Evolutionary conservation across 2,329 filamentous ascomycete genomes (phyloP).

Genomic region (Cryphonectria parasitica): DNA sequence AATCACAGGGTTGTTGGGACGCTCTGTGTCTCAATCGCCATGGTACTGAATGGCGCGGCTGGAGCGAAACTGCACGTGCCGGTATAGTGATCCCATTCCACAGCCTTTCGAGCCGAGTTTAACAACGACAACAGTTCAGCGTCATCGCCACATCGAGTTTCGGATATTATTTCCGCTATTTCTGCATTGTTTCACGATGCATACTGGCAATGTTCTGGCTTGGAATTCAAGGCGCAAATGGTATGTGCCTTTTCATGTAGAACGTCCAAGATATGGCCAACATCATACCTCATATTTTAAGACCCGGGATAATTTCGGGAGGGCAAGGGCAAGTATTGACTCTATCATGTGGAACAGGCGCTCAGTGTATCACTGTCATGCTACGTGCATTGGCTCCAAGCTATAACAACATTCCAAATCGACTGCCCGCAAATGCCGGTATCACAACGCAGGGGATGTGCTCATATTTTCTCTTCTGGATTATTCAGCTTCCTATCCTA

Average conservation of each 20-base stretch:
- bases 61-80: slow-evolving; percentile 50
- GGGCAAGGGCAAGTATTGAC: neutral
- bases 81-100: neutral
- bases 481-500: slow-evolving; percentile 56
- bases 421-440: slow-evolving; percentile 53
- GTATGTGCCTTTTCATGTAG: neutral
- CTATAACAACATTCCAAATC: slow-evolving; percentile 56
- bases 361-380: slow-evolving; percentile 51
- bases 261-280: neutral
- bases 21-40: slow-evolving; percentile 59
- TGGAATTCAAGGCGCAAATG: slow-evolving; percentile 68
- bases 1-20: slow-evolving; percentile 59
- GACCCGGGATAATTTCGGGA: no score
- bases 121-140: slow-evolving; percentile 39
- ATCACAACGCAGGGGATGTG: slow-evolving; percentile 59
- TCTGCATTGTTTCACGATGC: slow-evolving; percentile 44
- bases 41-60: slow-evolving; percentile 53
- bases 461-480: slow-evolving; percentile 56
- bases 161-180: slow-evolving; percentile 48
- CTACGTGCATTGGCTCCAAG: slow-evolving; percentile 57
- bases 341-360: slow-evolving; percentile 39
- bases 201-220: slow-evolving; percentile 60
- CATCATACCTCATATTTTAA: neutral
- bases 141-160: slow-evolving; percentile 50
- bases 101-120: neutral